Conservation (phyloP, 768 basidiomycete genomes). For the Pholiota conissans region DNA sequence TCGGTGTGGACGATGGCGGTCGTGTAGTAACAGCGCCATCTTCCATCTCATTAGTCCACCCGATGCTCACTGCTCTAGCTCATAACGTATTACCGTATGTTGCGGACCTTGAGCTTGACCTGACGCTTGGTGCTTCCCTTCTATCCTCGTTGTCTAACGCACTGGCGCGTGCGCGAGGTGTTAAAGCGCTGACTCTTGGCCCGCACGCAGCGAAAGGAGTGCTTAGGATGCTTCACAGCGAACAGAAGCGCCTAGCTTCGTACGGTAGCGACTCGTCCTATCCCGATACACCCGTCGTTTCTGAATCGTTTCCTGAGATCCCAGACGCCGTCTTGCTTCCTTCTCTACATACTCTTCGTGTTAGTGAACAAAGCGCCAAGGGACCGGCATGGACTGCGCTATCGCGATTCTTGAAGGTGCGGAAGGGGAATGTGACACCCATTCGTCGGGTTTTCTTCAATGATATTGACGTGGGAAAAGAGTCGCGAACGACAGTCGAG, state of each 20-base stretch:
- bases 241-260: not conserved
- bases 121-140: not conserved
- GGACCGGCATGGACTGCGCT: constrained; percentile 1
- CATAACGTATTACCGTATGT: not conserved
- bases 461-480: not conserved
- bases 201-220: not conserved
- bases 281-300: not conserved
- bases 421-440: not conserved
- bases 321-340: not conserved
- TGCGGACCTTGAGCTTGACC: not conserved
- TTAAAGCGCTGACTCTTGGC: not conserved
- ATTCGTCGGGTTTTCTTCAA: not conserved
- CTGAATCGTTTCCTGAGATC: not conserved
- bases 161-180: not conserved
- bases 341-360: not conserved
- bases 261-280: not conserved
- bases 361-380: not conserved
- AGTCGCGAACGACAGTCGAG: not conserved
- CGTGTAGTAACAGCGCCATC: not conserved
- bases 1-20: not conserved
- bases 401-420: not conserved
- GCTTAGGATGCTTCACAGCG: not conserved
- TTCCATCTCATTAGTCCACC: not conserved
- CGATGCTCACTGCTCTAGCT: not conserved
- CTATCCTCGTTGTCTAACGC: not conserved